Percentiles rank a stretch among this genome's conserved stretches.
Conservation (phyloP, 768 basidiomycete species). For the Leccinum subtestaceum region DNA sequence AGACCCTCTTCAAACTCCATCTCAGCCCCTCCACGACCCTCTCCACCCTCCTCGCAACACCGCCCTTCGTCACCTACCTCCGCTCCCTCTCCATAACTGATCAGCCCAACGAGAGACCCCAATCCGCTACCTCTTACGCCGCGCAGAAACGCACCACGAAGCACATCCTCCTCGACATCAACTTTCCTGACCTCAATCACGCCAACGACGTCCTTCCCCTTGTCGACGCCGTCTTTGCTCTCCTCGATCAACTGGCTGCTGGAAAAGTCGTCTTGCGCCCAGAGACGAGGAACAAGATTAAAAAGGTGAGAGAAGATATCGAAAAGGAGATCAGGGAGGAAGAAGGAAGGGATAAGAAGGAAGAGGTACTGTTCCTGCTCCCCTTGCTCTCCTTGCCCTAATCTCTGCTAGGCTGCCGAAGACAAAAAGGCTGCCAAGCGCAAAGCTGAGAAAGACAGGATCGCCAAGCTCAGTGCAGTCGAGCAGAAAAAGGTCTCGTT, state of each 20-base stretch:
- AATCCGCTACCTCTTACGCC: constrained; percentile 43
- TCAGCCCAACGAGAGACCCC: constrained; percentile 74
- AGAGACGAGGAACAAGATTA: constrained; percentile 78
- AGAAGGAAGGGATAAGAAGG: constrained; percentile 60
- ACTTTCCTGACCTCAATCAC: constrained; percentile 48
- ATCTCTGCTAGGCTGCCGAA: constrained; percentile 43
- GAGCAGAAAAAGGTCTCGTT: constrained; percentile 76
- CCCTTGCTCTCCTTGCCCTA: background rate
- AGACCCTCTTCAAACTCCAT: constrained; percentile 61
- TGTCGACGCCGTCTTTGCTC: constrained; percentile 65
- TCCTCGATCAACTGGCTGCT: constrained; percentile 62
- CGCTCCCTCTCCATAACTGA: constrained; percentile 88
- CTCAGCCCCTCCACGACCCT: constrained; percentile 45
- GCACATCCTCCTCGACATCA: constrained; percentile 70
- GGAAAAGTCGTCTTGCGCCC: constrained; percentile 61
- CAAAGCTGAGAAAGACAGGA: constrained; percentile 67
- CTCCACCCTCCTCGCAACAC: constrained; percentile 56
- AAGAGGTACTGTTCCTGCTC: constrained; percentile 48
- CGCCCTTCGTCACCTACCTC: constrained; percentile 71
- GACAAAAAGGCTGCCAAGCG: constrained; percentile 72
- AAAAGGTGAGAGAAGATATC: constrained; percentile 68
- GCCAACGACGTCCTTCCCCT: constrained; percentile 51
- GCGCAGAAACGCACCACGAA: constrained; percentile 50
- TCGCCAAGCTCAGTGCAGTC: constrained; percentile 68
- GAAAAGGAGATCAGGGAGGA: constrained; percentile 69